Evolutionary conservation across 1,139 yeast species (phyloP), one percentile per base, ranked within the genome.

Genomic region (Kodamaea plutei): DNA sequence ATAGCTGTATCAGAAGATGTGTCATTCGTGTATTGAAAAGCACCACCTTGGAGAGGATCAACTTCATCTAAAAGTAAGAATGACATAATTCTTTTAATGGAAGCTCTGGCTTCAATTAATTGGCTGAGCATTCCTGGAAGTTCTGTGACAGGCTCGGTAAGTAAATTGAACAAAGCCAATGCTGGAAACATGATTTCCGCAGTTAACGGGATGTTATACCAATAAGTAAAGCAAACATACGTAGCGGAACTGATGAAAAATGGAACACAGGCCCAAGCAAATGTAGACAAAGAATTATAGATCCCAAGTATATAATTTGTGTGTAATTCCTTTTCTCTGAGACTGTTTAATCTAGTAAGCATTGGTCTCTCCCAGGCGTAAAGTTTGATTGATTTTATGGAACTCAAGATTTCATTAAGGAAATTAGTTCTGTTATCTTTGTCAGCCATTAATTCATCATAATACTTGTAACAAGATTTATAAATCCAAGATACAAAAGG

Each of bases 111-210:
- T 40, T 61, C 63, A 16, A 57, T 54, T 11, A 55, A 36, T 28
- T 45, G 42, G 6, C 59, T 44, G 35, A 63, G 47, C 11, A 56
- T 48, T 23, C 49, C 37, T 4, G 72, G 71, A 31, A 65, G 48
- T 33, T 51, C 37, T 28, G 56, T 43, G 33, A 65, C 52, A 8
- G 69, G 69, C 14, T 52, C 61, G 4, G 64, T 47, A 30, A 64
- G 50, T 31, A 60, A 45, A 20, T 54, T 58, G 39, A 65, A 64
- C 23, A 65, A 48, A 1, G 68, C 48, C 38, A 64, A 52, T 1
- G 68, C 63, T n/a, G 72, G 70, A 45, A 65, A 64, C 9, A 61
- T 51, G 26, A 61, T 55, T 10, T 58, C 56, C 2, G 72, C 69
- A 4, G 62, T 53, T 34, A 65, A 52, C 0, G 58, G 51, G 8